Evolutionary conservation across 2,329 filamentous ascomycete genomes (phyloP), one percentile per base, ranked within the genome.

Genomic region (Apiospora saccharicola): DNA sequence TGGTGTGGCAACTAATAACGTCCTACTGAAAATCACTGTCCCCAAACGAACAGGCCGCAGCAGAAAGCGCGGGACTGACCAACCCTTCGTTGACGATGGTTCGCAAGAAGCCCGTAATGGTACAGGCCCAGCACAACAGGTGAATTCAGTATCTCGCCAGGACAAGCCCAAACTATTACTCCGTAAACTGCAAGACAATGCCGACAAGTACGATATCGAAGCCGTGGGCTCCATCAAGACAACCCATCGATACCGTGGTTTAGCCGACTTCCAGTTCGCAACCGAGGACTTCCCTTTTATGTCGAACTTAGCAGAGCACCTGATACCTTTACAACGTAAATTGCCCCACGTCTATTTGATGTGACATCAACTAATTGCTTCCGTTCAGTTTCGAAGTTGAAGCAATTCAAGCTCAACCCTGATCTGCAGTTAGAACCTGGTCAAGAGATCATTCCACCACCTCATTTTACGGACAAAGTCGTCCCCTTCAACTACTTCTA

Each of bases 251-350:
- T 99, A 97, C 82, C 90, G 96, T 80, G 91, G 89, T 44, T 87
- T 97, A 75, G 92, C 94, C 12, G 96, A 98, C 82, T 97, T 97
- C 78, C 94, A 97, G 78, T 96, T 92, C 82, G 90, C 93, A 30
- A 91, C 92, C 69, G 87, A 87, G 19, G 87, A 89, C 47, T 92
- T 92, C 67, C 84, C 88, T 0, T 94, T 97, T 80, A 90, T 95
- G 77, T 87, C 87, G 44, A 90, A 91, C 73, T 90, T 98, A 72
- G 88, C 90, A 70, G 87, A 95, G 3, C 89, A 92, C 71, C 86
- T 97, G 37, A 83, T 96, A 8, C 89, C 92, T 1, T 91, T 93
- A 74, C 88, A 94, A 75, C 91, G 93, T 94, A 84, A 67, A 82
- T 41, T 43, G n/a, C 26, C 68, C 26, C 10, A 19, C 6, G 19